These are phyloP conservation scores for Exophiala oligosperma DNA, from an alignment of 2,329 filamentous ascomycete genomes.

Conservation along the genomic window DNA sequence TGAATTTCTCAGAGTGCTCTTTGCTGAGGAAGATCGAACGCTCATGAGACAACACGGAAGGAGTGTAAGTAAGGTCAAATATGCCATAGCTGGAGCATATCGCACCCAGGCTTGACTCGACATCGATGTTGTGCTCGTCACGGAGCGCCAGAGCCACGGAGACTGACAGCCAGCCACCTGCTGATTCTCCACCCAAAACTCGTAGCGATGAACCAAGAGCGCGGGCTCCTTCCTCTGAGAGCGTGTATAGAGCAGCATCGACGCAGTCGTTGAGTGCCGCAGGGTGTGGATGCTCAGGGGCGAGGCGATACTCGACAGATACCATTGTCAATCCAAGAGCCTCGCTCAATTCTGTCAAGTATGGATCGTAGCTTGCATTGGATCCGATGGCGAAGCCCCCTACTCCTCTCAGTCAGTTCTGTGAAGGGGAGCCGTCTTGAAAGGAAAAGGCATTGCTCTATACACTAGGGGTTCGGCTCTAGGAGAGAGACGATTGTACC, in stretches of 20 bases:
- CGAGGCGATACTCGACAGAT: conserved; percentile 29
- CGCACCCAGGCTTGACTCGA: neutral
- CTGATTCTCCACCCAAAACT: neutral
- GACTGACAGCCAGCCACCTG: neutral
- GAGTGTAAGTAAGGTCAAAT: neutral
- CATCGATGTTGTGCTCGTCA: neutral
- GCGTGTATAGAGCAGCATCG: neutral
- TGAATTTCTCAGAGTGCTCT: neutral
- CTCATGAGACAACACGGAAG: neutral
- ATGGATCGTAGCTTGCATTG: no score
- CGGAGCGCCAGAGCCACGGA: neutral
- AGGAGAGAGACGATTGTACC: no score
- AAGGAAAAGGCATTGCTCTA: no score
- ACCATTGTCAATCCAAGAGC: no score
- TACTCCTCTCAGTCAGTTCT: no score
- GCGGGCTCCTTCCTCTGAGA: neutral
- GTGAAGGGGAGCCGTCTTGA: no score
- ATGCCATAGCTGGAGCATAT: neutral
- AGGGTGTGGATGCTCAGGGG: neutral
- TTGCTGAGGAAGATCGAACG: neutral
- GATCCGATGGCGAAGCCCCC: no score
- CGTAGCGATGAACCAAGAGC: neutral
- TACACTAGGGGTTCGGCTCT: no score
- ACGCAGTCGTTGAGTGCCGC: neutral
- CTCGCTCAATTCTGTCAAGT: no score